These are phyloP conservation scores for Penicillium atrosanguineum DNA, from an alignment of 495 filamentous ascomycete species.

Conservation along the genomic window DNA sequence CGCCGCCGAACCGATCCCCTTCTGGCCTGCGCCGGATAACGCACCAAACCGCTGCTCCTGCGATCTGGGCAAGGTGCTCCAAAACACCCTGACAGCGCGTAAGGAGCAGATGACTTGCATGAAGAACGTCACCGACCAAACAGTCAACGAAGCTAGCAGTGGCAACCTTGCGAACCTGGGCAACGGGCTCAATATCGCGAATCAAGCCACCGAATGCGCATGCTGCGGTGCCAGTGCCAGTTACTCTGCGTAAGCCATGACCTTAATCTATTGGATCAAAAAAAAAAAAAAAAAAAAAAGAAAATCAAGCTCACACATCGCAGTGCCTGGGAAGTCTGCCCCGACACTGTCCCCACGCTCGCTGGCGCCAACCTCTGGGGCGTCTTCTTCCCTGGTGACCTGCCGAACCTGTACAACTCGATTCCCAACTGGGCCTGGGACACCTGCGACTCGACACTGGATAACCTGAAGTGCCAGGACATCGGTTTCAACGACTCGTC, in stretches of 20 bases:
- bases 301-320: neutral
- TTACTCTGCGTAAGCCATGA: conserved; percentile 23
- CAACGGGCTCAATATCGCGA: conserved; percentile 18
- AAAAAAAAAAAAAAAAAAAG: neutral
- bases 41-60: conserved; percentile 34
- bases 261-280: no score
- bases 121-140: conserved; percentile 18
- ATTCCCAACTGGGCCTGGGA: conserved; percentile 23
- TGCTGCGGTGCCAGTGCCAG: conserved; percentile 31
- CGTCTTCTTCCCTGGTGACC: conserved; percentile 24
- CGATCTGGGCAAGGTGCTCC: conserved; percentile 27
- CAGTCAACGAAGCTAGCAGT: conserved; percentile 9
- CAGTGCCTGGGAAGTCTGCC: conserved; percentile 29
- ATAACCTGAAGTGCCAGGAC: conserved; percentile 9
- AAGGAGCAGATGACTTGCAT: conserved; percentile 23
- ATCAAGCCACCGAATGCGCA: conserved; percentile 21
- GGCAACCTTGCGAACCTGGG: conserved; percentile 14
- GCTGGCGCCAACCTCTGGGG: conserved; percentile 30
- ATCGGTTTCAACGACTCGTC: conserved; percentile 17
- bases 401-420: conserved; percentile 24
- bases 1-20: conserved; percentile 28
- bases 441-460: conserved; percentile 22
- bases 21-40: conserved; percentile 32
- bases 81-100: conserved; percentile 21
- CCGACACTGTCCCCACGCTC: conserved; percentile 21